These are phyloP conservation scores for Boletellus sp. DNA, from an alignment of 1,284 basidiomycete species.

Conservation along the genomic window DNA sequence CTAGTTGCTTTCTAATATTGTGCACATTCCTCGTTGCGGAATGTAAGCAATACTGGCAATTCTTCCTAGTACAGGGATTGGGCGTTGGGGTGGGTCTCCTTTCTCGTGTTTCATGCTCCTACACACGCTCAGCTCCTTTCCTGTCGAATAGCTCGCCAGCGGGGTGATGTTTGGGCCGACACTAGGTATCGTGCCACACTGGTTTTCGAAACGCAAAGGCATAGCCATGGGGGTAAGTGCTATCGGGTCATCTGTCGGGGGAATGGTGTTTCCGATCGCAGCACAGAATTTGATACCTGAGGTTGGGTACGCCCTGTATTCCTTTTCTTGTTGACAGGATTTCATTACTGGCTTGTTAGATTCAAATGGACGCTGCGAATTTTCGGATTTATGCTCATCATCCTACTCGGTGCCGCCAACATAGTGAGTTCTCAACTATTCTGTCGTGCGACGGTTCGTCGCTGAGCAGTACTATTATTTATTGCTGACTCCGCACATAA, in stretches of 20 bases:
- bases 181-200: conserved; percentile 44
- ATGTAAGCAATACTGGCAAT: conserved; percentile 51
- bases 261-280: conserved; percentile 42
- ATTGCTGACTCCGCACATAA: conserved; percentile 37
- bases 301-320: conserved; percentile 33
- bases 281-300: conserved; percentile 38
- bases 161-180: conserved; percentile 43
- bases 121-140: not conserved
- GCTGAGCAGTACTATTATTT: conserved; percentile 28
- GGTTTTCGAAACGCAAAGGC: conserved; percentile 41
- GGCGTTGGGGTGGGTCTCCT: conserved; percentile 37
- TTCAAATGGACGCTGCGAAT: conserved; percentile 48
- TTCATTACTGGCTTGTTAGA: conserved; percentile 6
- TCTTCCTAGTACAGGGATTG: conserved; percentile 48
- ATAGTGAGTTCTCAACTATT: conserved; percentile 21
- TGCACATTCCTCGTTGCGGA: conserved; percentile 49
- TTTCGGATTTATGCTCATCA: conserved; percentile 41
- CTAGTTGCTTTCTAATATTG: conserved; percentile 39
- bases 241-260: conserved; percentile 43
- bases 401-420: conserved; percentile 37
- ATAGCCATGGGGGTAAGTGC: conserved; percentile 43
- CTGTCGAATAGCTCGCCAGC: conserved; percentile 17
- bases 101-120: not conserved
- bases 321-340: not conserved
- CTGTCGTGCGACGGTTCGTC: not conserved